A percentile compares a stretch with the other conserved stretches of the same genome.
phyloP scores from a whole-genome alignment of 768 basidiomycete genomes.

The Rhizopogon vinicolor region DNA sequence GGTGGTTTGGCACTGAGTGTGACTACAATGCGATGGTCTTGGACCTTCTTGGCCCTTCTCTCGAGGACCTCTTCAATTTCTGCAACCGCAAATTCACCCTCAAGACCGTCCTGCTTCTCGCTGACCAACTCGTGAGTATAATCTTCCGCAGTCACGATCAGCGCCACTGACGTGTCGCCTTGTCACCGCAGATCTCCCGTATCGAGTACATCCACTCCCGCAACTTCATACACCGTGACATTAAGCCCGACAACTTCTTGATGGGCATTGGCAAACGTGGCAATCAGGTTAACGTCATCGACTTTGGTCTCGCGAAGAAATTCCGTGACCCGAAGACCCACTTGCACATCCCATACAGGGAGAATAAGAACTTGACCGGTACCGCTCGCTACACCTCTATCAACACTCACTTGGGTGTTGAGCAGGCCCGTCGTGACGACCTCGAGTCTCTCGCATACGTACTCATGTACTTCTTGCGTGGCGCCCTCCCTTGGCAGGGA shows the following conservation, averaged over 20 bases:
- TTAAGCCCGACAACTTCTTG: constrained; percentile 99
- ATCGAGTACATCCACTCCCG: constrained; percentile 99
- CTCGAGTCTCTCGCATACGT: constrained; percentile 98
- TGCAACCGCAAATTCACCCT: constrained; percentile 97
- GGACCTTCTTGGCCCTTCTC: constrained; percentile 89
- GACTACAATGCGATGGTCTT: constrained; percentile 99
- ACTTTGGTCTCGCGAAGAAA: constrained; percentile 99
- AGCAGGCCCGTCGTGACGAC: constrained; percentile 97
- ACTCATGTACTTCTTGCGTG: constrained; percentile 99
- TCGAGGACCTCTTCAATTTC: constrained; percentile 91
- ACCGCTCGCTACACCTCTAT: constrained; percentile 99
- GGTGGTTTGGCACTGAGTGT: constrained; percentile 94
- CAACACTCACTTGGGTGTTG: constrained; percentile 97
- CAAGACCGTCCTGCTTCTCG: constrained; percentile 94
- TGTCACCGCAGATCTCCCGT: constrained; percentile 76
- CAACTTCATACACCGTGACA: constrained; percentile 96
- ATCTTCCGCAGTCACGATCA: constrained; percentile 4
- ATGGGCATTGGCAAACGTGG: constrained; percentile 99
- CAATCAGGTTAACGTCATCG: constrained; percentile 98
- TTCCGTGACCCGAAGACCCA: constrained; percentile 99
- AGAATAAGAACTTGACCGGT: constrained; percentile 99
- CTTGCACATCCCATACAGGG: constrained; percentile 97
- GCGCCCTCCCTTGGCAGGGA: constrained; percentile 97
- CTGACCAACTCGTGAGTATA: constrained; percentile 84
- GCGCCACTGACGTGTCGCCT: constrained; percentile 33